Percentiles rank a stretch among this genome's conserved stretches.
phyloP scores from a whole-genome alignment of 352 stramenopile species.

The Peronospora destructor region DNA sequence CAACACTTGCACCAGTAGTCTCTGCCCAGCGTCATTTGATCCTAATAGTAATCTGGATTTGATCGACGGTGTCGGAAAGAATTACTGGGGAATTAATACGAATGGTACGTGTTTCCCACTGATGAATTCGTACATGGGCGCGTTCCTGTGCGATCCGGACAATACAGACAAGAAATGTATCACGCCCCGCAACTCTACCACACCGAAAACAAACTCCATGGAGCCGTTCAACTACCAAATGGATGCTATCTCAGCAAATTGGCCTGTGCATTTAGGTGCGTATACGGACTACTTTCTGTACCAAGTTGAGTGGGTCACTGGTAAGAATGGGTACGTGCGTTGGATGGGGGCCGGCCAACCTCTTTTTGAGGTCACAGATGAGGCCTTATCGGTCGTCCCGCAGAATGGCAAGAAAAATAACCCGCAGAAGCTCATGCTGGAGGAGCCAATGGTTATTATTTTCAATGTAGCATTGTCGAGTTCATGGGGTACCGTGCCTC shows the following conservation, averaged over 20 bases:
- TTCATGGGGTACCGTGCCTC: conserved; percentile 65
- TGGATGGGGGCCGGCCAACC: conserved; percentile 80
- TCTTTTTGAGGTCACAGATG: conserved; percentile 82
- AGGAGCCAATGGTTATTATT: conserved; percentile 91
- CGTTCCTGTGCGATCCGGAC: conserved; percentile 48
- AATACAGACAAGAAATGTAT: conserved; percentile 36
- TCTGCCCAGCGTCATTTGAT: conserved; percentile 47
- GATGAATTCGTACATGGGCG: conserved; percentile 54
- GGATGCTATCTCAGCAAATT: conserved; percentile 91
- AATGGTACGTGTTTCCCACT: conserved; percentile 58
- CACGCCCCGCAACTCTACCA: conserved; percentile 12
- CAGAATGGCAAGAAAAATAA: conserved; percentile 47
- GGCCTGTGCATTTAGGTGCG: conserved; percentile 66
- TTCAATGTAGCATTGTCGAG: conserved; percentile 90
- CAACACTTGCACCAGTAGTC: conserved; percentile 35
- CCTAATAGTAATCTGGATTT: conserved; percentile 37
- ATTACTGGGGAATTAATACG: conserved; percentile 48
- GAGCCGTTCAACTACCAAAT: conserved; percentile 73
- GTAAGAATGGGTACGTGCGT: conserved; percentile 45
- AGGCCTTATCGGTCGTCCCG: conserved; percentile 41
- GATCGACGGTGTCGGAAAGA: conserved; percentile 28
- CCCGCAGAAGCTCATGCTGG: conserved; percentile 86
- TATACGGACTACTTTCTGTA: conserved; percentile 80
- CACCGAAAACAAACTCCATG: conserved; percentile 6
- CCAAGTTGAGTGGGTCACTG: conserved; percentile 65